These are phyloP conservation scores for Podaxis pistillaris DNA, from an alignment of 768 basidiomycete species.

Conservation along the genomic window DNA sequence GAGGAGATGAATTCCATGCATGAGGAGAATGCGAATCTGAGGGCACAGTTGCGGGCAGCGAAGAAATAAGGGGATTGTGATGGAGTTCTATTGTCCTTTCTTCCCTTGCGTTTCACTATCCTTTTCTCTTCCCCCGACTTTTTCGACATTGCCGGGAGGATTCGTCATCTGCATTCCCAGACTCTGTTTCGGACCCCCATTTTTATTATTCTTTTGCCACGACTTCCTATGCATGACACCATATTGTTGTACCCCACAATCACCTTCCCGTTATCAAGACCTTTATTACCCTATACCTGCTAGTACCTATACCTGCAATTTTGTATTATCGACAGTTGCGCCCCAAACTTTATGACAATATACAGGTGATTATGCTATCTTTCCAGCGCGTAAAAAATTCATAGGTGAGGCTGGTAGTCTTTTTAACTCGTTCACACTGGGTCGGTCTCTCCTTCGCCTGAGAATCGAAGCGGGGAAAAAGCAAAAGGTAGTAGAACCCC, in stretches of 20 bases:
- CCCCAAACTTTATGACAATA: background rate
- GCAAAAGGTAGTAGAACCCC: slow-evolving; percentile 44
- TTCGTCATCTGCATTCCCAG: background rate
- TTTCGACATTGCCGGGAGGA: slow-evolving; percentile 3
- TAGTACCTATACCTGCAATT: slow-evolving; percentile 8
- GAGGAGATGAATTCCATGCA: slow-evolving; percentile 87
- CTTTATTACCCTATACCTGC: background rate
- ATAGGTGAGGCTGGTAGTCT: too few relatives aligned
- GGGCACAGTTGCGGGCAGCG: slow-evolving; percentile 65
- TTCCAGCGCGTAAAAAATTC: too few relatives aligned
- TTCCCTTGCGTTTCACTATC: background rate
- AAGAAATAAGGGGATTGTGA: slow-evolving; percentile 38
- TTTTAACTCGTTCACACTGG: too few relatives aligned
- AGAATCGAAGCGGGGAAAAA: slow-evolving; percentile 10
- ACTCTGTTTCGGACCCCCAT: background rate
- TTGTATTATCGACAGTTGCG: background rate
- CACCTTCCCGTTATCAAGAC: background rate
- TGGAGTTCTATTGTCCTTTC: background rate
- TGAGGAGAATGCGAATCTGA: slow-evolving; percentile 69
- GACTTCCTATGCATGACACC: background rate
- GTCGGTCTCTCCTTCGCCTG: too few relatives aligned
- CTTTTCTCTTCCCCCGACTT: background rate
- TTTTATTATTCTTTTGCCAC: background rate
- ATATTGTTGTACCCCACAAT: slow-evolving; percentile 9
- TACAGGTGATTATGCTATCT: background rate